Evolutionary conservation across 495 filamentous ascomycete genomes (phyloP).

Genomic region (Aspergillus nanangensis): DNA sequence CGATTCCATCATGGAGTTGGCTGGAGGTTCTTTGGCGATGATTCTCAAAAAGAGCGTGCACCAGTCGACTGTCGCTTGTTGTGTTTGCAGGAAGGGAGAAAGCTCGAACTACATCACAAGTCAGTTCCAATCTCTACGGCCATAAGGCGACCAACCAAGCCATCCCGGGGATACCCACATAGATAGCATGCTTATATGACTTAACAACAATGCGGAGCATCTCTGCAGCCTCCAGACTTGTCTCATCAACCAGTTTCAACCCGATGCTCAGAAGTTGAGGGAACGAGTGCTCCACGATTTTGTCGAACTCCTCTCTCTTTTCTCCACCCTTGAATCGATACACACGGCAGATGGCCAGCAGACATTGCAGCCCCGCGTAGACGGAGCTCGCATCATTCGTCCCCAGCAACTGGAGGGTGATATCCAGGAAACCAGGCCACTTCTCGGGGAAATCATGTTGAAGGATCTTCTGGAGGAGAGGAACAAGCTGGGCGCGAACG

Average conservation of each 20-base stretch:
- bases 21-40: slow-evolving; percentile 78
- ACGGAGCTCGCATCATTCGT: slow-evolving; percentile 80
- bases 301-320: slow-evolving; percentile 82
- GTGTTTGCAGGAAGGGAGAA: slow-evolving; percentile 66
- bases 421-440: slow-evolving; percentile 91
- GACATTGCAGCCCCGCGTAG: slow-evolving; percentile 88
- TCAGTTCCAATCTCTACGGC: not conserved
- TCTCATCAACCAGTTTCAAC: slow-evolving; percentile 80
- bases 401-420: slow-evolving; percentile 80
- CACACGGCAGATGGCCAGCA: slow-evolving; percentile 86
- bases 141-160: not conserved
- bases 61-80: slow-evolving; percentile 86
- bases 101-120: slow-evolving; percentile 67
- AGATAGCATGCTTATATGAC: slow-evolving; percentile 95
- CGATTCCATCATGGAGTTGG: slow-evolving; percentile 74
- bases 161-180: slow-evolving; percentile 55
- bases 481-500: slow-evolving; percentile 86
- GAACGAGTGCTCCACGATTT: slow-evolving; percentile 86
- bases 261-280: slow-evolving; percentile 87
- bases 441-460: slow-evolving; percentile 89
- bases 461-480: slow-evolving; percentile 90
- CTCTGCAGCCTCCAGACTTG: slow-evolving; percentile 87
- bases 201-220: slow-evolving; percentile 95
- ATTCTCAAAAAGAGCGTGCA: slow-evolving; percentile 89
- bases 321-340: slow-evolving; percentile 90